Evolutionary conservation across 495 filamentous ascomycete genomes (phyloP).

Genomic region (Xylaria longipes): DNA sequence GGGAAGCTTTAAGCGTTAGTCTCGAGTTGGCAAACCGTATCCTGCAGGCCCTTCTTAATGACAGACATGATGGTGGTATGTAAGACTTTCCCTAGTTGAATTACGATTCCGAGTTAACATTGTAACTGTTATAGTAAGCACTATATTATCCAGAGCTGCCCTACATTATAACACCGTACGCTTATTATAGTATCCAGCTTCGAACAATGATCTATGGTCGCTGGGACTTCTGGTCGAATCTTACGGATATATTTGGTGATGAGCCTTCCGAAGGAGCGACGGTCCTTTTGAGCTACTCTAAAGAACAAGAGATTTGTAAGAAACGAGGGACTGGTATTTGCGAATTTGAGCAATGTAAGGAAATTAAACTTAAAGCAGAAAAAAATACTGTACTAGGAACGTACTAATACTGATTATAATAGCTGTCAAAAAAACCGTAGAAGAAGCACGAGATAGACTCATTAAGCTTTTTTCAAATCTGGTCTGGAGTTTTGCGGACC

Average conservation of each 20-base stretch:
- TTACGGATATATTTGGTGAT: neutral
- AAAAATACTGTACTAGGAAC: too few relatives aligned
- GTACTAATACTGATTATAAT: neutral
- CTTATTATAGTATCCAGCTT: neutral
- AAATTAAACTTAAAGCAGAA: too few relatives aligned
- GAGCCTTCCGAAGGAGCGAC: neutral
- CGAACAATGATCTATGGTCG: constrained; percentile 4
- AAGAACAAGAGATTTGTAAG: neutral
- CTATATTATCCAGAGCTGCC: neutral
- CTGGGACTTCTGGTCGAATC: neutral
- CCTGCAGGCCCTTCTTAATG: neutral
- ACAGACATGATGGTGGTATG: neutral
- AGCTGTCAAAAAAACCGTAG: neutral
- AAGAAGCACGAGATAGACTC: neutral
- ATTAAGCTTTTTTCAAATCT: neutral
- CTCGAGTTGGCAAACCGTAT: neutral
- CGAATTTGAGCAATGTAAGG: neutral
- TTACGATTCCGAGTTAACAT: neutral
- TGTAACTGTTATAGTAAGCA: neutral
- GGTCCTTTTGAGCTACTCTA: neutral
- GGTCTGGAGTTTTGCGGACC: neutral
- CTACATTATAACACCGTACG: neutral
- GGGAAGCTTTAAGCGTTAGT: neutral
- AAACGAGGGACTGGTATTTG: neutral
- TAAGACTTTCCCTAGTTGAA: neutral